Evolutionary conservation across 305 asterid species (phyloP).

Genomic region (Rubia tinctorum): DNA sequence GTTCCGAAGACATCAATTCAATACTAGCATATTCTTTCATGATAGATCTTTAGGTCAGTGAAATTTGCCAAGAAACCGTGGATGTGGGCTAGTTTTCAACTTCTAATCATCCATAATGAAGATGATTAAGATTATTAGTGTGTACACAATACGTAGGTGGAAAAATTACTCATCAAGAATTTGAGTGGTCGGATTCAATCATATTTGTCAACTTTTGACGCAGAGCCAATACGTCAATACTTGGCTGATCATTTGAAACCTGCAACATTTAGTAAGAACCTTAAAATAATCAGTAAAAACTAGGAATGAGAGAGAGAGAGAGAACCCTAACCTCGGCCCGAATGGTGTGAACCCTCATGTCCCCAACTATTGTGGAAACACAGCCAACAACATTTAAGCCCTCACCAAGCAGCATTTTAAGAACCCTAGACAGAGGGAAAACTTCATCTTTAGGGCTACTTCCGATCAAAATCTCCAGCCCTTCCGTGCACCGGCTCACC

Average conservation of each 20-base stretch:
- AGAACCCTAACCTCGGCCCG: slow-evolving; percentile 15
- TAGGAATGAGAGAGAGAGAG: background rate
- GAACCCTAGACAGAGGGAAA: slow-evolving; percentile 29
- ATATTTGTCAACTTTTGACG: slow-evolving; percentile 11
- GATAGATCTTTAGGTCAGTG: too few species aligned
- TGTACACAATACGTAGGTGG: background rate
- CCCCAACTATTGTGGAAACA: slow-evolving; percentile 13
- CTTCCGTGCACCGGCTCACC: slow-evolving; percentile 25
- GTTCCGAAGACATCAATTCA: too few species aligned
- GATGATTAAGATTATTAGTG: background rate
- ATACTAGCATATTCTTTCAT: too few species aligned
- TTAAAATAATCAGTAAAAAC: too few species aligned
- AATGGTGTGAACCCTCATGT: slow-evolving; percentile 17
- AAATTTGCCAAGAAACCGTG: background rate
- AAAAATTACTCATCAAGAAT: background rate
- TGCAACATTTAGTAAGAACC: background rate
- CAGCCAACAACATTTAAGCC: slow-evolving; percentile 29
- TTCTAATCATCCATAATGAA: background rate
- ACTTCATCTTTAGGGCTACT: slow-evolving; percentile 8
- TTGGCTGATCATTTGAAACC: slow-evolving; percentile 10
- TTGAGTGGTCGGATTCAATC: background rate
- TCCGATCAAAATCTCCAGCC: slow-evolving; percentile 37
- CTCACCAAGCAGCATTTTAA: slow-evolving; percentile 14
- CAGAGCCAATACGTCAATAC: slow-evolving; percentile 10
- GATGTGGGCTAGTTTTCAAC: background rate